Percentiles rank a stretch among this genome's conserved stretches.
Conservation (phyloP, 2,329 filamentous ascomycete genomes). For the Trichoderma gracile region DNA sequence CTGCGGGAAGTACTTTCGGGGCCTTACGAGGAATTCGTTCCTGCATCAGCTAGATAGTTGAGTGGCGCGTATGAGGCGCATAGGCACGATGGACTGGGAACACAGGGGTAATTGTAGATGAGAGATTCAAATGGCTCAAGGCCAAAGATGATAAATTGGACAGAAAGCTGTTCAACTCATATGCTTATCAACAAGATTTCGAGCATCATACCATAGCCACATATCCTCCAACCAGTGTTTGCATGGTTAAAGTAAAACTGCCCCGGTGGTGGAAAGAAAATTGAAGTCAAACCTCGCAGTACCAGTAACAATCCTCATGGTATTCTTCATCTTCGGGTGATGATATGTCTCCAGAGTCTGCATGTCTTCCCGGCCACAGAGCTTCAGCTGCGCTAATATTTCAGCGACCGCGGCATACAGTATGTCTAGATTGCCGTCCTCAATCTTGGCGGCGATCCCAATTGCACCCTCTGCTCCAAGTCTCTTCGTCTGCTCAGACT, state of each 20-base stretch:
- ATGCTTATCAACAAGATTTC: too few species aligned
- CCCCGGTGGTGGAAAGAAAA: neutral
- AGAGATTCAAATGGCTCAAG: too few species aligned
- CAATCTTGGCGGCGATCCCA: constrained; percentile 50
- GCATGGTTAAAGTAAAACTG: neutral
- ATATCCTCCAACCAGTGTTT: too few species aligned
- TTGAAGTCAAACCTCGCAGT: constrained; percentile 1
- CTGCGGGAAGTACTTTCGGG: constrained; percentile 8
- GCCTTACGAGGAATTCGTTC: neutral
- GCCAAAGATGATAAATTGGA: too few species aligned
- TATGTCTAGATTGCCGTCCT: constrained; percentile 48
- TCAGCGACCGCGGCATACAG: constrained; percentile 48
- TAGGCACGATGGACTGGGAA: too few species aligned
- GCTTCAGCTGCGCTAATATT: constrained; percentile 45
- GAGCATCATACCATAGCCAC: too few species aligned
- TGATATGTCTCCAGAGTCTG: constrained; percentile 39
- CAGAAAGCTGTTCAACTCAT: too few species aligned
- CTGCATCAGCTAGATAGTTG: constrained; percentile 7
- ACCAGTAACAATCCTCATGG: constrained; percentile 42
- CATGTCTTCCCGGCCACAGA: constrained; percentile 39
- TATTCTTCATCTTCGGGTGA: constrained; percentile 40
- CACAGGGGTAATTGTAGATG: too few species aligned
- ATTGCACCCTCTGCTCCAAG: constrained; percentile 43
- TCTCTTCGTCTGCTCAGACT: constrained; percentile 39
- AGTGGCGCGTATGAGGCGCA: too few species aligned